Base-by-base conservation (phyloP, 768 basidiomycete genomes). In the Guyanaporus albipodus region DNA sequence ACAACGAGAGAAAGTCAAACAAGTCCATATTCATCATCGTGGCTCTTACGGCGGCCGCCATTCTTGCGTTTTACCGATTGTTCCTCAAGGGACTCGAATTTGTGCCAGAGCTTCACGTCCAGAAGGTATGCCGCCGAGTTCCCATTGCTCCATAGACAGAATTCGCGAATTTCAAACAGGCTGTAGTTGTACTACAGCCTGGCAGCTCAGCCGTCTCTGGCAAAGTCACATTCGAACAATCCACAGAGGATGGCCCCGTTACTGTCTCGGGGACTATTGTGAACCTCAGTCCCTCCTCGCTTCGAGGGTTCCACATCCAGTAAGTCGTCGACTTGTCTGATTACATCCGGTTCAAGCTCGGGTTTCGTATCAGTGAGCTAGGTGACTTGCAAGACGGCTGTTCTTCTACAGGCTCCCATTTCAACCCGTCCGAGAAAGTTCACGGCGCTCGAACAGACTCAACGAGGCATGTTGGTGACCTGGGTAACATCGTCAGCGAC, bases 261-360 rank as follows among this genome's bases (percentile, higher is more conserved):
- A 77, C 68, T 12, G 67, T 91, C 32, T 76, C 75, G 9, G 87
- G 87, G 22, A 71, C 77, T 42, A 70, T 92, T 52, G 72, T 67
- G 46, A 77, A 76, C 50, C 73, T 91, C 36, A 75, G 79, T 52
- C 70, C 80, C 5, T 73, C 73, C 39, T 71, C 82, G 5, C 60
- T 71, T 48, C 77, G 82, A 28, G 90, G 90, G 6, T 87, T 91
- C 70, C 90, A 91, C 67, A 69, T 92, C 46, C 89, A 92, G 87
- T 87, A 54, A 47, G 83, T 70, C 17, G 21, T 38, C 39, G 24
- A 28, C 14, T 24, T 22, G 19, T 22, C 34, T 21, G 26, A 24
- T 36, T 23, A 40, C 2, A 1, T 42, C 67, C 69, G 59, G 70
- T 14, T 14, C n/a, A n/a, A n/a, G 0, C n/a, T 27, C 23, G 19